Evolutionary conservation across 768 basidiomycete species (phyloP).

Genomic region (Gloeopeniophorella convolvens): DNA sequence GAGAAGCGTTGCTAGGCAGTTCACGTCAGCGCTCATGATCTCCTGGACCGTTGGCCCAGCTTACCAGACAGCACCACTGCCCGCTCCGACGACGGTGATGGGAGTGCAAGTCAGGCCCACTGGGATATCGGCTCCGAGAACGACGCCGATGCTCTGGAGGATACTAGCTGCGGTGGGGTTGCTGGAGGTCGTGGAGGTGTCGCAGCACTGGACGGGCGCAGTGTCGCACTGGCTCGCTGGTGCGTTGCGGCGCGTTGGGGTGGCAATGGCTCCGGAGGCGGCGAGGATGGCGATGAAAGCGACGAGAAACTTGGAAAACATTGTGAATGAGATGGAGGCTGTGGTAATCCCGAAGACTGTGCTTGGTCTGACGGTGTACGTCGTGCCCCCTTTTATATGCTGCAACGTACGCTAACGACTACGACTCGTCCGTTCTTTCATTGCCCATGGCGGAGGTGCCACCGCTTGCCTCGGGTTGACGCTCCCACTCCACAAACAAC

Average conservation of each 20-base stretch:
- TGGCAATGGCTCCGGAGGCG: not conserved
- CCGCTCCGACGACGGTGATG: too few relatives aligned
- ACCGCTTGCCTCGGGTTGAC: too few relatives aligned
- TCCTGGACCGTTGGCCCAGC: too few relatives aligned
- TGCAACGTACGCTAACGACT: too few relatives aligned
- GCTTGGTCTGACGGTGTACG: not conserved
- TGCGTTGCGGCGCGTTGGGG: not conserved
- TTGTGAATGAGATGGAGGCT: not conserved
- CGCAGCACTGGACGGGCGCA: not conserved
- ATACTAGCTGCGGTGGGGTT: not conserved
- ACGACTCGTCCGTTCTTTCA: too few relatives aligned
- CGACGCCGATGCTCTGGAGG: rapidly evolving
- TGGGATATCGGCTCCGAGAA: too few relatives aligned
- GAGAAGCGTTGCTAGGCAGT: not conserved
- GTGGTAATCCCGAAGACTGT: not conserved
- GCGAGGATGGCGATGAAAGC: not conserved
- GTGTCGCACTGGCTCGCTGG: not conserved
- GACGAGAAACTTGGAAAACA: constrained; percentile 5
- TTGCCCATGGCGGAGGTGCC: too few relatives aligned
- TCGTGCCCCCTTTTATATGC: too few relatives aligned
- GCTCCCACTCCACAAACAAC: too few relatives aligned
- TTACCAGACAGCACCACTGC: not conserved
- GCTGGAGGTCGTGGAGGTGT: not conserved
- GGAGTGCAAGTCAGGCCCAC: not conserved
- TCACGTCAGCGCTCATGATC: not conserved